Conservation (phyloP, 768 basidiomycete species). For the Lactarius deliciosus region DNA sequence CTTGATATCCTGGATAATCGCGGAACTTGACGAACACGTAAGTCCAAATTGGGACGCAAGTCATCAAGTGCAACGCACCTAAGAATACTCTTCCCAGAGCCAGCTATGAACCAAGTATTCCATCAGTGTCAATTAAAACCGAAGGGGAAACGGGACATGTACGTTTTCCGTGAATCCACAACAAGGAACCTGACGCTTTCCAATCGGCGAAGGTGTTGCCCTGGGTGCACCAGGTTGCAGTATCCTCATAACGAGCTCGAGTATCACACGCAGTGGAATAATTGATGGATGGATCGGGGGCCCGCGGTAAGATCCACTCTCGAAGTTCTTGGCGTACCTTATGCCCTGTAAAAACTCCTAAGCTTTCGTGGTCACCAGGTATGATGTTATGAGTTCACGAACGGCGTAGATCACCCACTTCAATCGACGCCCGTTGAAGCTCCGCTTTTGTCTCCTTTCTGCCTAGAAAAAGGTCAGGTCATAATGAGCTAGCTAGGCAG, state of each 20-base stretch:
- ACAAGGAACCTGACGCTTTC: background rate
- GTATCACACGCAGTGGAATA: background rate
- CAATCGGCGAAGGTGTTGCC: background rate
- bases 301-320: background rate
- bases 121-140: background rate
- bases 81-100: slow-evolving; percentile 18
- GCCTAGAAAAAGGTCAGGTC: background rate
- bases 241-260: background rate
- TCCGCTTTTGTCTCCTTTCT: background rate
- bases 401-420: background rate
- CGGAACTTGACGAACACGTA: background rate
- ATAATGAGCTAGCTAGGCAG: background rate
- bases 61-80: background rate
- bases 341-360: background rate
- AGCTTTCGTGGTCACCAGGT: background rate
- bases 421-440: background rate
- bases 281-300: slow-evolving; percentile 5
- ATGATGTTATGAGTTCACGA: background rate
- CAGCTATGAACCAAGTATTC: background rate
- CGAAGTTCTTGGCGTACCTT: background rate
- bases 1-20: slow-evolving; percentile 1
- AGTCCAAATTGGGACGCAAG: background rate
- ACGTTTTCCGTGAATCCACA: slow-evolving; percentile 12
- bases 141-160: background rate
- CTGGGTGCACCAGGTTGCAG: background rate